Percentiles rank a stretch among this genome's conserved stretches.
Evolutionary conservation across 2,329 filamentous ascomycete genomes (phyloP).

Genomic region (Dactylellina drechsleri): DNA sequence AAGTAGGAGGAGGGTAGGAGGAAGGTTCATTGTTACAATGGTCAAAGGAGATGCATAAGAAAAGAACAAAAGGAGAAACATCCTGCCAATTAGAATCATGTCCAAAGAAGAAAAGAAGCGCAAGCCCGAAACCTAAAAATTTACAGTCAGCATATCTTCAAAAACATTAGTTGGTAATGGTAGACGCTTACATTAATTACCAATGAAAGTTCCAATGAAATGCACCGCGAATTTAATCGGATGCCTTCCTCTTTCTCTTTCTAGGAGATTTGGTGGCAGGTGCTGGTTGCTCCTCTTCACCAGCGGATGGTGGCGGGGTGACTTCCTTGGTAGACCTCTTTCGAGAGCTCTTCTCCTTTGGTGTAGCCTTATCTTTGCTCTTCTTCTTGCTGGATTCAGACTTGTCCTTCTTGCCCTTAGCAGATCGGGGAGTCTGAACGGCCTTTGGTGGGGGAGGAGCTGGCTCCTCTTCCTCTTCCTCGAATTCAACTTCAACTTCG

Average conservation of each 20-base stretch:
- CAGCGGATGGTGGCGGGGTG: constrained; percentile 49
- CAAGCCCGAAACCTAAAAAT: not conserved
- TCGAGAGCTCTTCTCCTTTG: constrained; percentile 51
- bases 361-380: constrained; percentile 50
- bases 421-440: constrained; percentile 23
- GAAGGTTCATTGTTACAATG: not conserved
- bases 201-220: not conserved
- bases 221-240: constrained; percentile 31
- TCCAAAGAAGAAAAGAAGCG: not conserved
- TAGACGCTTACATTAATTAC: not conserved
- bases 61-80: not conserved
- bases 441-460: constrained; percentile 47
- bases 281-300: constrained; percentile 34
- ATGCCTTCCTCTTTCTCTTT: constrained; percentile 53
- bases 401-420: constrained; percentile 47
- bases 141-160: not conserved
- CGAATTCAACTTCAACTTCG: constrained; percentile 26
- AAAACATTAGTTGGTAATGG: not conserved
- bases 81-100: not conserved
- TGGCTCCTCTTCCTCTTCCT: constrained; percentile 42
- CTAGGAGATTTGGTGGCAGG: constrained; percentile 48
- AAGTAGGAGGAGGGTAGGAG: not conserved
- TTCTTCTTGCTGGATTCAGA: constrained; percentile 47
- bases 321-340: constrained; percentile 50
- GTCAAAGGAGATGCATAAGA: not conserved